phyloP scores from a whole-genome alignment of 139 green algal species.

The Tetratostichococcus sp. region DNA sequence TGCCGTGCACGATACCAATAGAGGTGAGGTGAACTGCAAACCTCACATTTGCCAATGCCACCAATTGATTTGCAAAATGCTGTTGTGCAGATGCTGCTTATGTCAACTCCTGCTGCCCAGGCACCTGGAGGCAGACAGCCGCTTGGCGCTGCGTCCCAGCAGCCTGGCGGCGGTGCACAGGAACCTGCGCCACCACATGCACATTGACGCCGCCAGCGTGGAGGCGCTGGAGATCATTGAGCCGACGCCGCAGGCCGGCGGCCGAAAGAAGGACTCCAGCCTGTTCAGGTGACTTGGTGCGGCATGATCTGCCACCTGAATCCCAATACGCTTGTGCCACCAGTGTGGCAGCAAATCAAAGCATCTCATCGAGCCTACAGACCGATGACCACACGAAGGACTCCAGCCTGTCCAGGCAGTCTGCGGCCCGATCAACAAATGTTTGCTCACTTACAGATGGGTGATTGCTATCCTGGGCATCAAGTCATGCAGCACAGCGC shows the following conservation, averaged over 20 bases:
- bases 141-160: conserved; percentile 13
- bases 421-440: too few species aligned
- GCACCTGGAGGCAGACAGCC: conserved; percentile 29
- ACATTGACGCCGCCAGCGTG: conserved; percentile 48
- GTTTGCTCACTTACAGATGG: too few species aligned
- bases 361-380: too few species aligned
- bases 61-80: too few species aligned
- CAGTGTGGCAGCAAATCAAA: too few species aligned
- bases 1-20: too few species aligned
- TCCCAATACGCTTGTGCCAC: neutral
- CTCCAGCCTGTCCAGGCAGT: too few species aligned
- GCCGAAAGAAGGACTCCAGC: conserved; percentile 14
- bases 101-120: conserved; percentile 4
- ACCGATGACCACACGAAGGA: too few species aligned
- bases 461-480: too few species aligned
- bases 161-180: conserved; percentile 25
- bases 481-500: too few species aligned
- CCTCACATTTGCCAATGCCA: too few species aligned
- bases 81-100: neutral
- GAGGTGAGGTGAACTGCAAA: too few species aligned
- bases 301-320: neutral
- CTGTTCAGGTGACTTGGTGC: conserved; percentile 18
- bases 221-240: conserved; percentile 51
- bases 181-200: conserved; percentile 40
- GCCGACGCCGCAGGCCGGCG: conserved; percentile 15